Percentiles rank a stretch among this genome's conserved stretches.
Conservation (phyloP, 345 rosid genomes). For the Ailanthus altissimus region DNA sequence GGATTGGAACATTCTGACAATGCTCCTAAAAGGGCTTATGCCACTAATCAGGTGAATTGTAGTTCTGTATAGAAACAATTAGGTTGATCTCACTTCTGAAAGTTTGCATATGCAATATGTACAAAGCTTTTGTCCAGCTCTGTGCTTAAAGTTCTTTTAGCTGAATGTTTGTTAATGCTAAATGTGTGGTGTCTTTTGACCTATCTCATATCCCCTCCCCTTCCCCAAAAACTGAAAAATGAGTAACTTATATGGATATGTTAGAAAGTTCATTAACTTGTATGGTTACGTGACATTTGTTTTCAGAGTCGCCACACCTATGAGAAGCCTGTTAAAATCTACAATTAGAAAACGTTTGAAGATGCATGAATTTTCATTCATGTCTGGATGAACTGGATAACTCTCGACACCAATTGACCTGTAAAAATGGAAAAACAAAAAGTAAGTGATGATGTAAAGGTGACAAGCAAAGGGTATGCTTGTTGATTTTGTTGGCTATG, state of each 20-base stretch:
- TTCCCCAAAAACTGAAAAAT: not conserved
- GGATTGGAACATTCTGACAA: constrained; percentile 93
- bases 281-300: not conserved
- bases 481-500: constrained; percentile 26
- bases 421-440: constrained; percentile 14
- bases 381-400: constrained; percentile 17
- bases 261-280: not conserved
- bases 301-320: constrained; percentile 69
- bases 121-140: no score
- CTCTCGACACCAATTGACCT: constrained; percentile 9
- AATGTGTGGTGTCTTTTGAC: not conserved
- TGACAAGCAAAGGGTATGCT: constrained; percentile 3
- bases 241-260: not conserved
- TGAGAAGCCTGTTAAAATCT: constrained; percentile 78
- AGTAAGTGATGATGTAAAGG: constrained; percentile 15
- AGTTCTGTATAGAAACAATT: not conserved
- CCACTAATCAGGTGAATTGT: constrained; percentile 69
- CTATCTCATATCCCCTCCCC: not conserved
- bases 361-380: constrained; percentile 18
- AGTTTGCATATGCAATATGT: not conserved
- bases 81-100: not conserved
- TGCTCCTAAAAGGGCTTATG: constrained; percentile 69
- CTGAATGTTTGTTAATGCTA: not conserved
- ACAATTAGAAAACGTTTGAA: constrained; percentile 46
- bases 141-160: not conserved